phyloP scores from a whole-genome alignment of 441 rosid genomes.

The Theobroma grandiflorum region DNA sequence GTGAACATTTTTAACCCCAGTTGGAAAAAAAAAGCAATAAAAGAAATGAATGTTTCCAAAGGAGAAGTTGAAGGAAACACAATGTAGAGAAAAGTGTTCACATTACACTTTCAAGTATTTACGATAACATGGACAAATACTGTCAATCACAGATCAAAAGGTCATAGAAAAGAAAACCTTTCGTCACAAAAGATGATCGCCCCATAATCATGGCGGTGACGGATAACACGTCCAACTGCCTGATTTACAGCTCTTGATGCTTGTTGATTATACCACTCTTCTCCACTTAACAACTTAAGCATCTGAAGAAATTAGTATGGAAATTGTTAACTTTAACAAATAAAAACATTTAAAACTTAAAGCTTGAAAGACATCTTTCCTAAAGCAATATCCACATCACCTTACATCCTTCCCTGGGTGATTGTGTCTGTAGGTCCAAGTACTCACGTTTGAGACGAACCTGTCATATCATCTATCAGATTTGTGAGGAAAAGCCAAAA shows the following conservation, averaged over 20 bases:
- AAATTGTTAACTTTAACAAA: not conserved
- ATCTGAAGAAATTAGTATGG: constrained; percentile 33
- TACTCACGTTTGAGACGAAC: constrained; percentile 91
- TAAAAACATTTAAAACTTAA: constrained; percentile 24
- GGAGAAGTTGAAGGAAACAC: not conserved
- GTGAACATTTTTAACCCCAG: constrained; percentile 5
- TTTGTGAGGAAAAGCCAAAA: constrained; percentile 1
- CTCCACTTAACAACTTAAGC: constrained; percentile 70
- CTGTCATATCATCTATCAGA: constrained; percentile 48
- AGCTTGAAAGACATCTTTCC: constrained; percentile 28
- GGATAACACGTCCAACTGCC: constrained; percentile 98
- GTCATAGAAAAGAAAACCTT: constrained; percentile 54
- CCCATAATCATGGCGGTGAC: constrained; percentile 96
- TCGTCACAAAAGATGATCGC: constrained; percentile 95
- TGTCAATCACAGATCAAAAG: not conserved
- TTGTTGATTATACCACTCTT: constrained; percentile 92
- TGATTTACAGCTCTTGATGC: constrained; percentile 98
- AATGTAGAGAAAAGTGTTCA: not conserved
- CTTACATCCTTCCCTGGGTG: constrained; percentile 53
- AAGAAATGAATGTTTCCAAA: not conserved
- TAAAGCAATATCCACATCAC: constrained; percentile 46
- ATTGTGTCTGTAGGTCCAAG: constrained; percentile 66
- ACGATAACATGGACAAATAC: not conserved
- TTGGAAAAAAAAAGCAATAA: not conserved
- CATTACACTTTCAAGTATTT: constrained; percentile 2